Conservation (phyloP, 805 yeast species). For the Yarrowia sp. region DNA sequence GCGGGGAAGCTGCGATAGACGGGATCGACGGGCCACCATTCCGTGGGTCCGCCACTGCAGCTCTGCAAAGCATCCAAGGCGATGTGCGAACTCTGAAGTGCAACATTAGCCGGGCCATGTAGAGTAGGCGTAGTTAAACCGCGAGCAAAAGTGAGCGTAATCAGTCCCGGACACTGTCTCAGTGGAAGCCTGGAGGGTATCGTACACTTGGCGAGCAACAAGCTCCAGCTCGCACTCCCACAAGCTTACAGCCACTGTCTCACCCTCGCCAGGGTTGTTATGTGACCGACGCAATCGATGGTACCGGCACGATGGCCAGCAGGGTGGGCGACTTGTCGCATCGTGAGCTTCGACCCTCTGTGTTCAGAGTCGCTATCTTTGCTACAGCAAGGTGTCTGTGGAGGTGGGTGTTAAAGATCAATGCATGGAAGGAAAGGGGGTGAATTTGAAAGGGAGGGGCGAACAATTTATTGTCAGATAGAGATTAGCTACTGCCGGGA, state of each 20-base stretch:
- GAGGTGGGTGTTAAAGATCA: not conserved
- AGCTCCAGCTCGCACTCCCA: too few relatives aligned
- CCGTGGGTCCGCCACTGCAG: conserved; percentile 19
- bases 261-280: not conserved
- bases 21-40: conserved; percentile 11
- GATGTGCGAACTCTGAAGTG: conserved; percentile 25
- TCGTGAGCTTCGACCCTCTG: too few relatives aligned
- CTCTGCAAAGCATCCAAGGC: not conserved
- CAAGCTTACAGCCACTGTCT: conserved; percentile 16
- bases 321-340: not conserved
- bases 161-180: conserved; percentile 19
- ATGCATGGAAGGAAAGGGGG: too few relatives aligned
- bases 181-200: not conserved
- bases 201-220: too few relatives aligned
- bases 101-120: conserved; percentile 33
- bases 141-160: conserved; percentile 17
- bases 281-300: not conserved
- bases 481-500: not conserved
- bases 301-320: not conserved
- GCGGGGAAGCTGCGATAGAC: conserved; percentile 25
- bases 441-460: not conserved
- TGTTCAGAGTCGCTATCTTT: not conserved
- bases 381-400: not conserved
- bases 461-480: not conserved
- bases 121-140: conserved; percentile 2